Percentiles rank a stretch among this genome's conserved stretches.
phyloP scores from a whole-genome alignment of 768 basidiomycete species.

The Agrocybe praecox region DNA sequence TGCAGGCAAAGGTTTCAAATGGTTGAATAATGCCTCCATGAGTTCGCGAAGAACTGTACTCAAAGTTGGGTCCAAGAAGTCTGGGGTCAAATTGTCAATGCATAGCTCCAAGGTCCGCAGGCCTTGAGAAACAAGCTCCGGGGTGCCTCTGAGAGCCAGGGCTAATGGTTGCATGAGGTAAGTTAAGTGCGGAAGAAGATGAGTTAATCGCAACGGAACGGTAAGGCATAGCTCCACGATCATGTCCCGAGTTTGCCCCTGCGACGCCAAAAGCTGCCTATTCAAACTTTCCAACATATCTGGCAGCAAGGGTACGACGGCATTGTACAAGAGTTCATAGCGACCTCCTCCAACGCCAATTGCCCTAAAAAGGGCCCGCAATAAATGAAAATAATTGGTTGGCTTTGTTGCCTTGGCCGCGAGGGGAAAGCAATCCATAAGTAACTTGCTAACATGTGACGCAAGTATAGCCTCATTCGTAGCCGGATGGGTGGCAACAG shows the following conservation, averaged over 20 bases:
- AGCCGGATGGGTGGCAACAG: conserved; percentile 72
- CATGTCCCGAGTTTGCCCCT: conserved; percentile 84
- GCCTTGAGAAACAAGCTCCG: conserved; percentile 93
- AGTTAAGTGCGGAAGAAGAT: conserved; percentile 91
- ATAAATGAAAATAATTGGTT: conserved; percentile 88
- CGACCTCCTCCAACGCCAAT: conserved; percentile 91
- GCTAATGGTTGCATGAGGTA: conserved; percentile 98
- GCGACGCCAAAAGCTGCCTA: conserved; percentile 83
- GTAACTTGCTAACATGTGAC: conserved; percentile 86
- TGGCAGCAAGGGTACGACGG: conserved; percentile 92
- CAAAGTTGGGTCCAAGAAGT: conserved; percentile 96
- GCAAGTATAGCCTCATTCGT: conserved; percentile 93
- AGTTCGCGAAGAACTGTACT: conserved; percentile 90
- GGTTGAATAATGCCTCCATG: conserved; percentile 92
- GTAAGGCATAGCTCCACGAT: conserved; percentile 97
- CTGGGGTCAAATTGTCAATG: conserved; percentile 97
- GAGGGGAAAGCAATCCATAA: conserved; percentile 95
- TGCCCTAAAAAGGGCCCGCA: conserved; percentile 90
- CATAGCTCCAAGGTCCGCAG: conserved; percentile 96
- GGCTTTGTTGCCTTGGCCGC: conserved; percentile 92
- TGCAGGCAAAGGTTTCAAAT: conserved; percentile 87
- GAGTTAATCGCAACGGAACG: conserved; percentile 92
- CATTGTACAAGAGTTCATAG: conserved; percentile 94
- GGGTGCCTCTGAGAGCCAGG: conserved; percentile 81
- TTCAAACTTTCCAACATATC: conserved; percentile 97